Evolutionary conservation across 805 yeast genomes (phyloP), one percentile per base, ranked within the genome.

Genomic region (Yarrowia sp.): DNA sequence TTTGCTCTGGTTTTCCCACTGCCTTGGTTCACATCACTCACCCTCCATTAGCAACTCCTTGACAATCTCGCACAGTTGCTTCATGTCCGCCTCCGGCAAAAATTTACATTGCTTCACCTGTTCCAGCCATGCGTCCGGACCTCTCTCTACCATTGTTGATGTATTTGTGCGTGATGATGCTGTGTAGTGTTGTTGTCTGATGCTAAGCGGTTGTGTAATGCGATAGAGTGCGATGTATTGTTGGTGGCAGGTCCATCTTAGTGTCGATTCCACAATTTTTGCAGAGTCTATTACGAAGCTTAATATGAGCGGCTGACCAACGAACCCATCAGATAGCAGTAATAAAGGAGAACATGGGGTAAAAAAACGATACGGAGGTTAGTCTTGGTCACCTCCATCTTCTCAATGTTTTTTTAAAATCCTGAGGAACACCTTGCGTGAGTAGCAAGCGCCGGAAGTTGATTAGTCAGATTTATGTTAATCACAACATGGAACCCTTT

Each of bases 91-190:
- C 78, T 94, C 99, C 1, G 92, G 88, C 67, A 94, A 81, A 20
- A 96, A 88, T 73, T 90, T 88, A 80, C 98, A 95, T 75, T 92
- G 90, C 76, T 89, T 89, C 75, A 94, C 90, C 72, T 90, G 93
- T 78, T 94, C 98, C 70, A 94, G 85, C 99, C 99, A 95, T 74
- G 87, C 91, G 74, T 95, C 97, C 30, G 98, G 98, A 52, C 97
- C 97, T 44, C 77, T 68, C 52, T 70, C 74, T 49, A 72, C 70
- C 78, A 74, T 73, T 64, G 49, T 63, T 43, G 39, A 67, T 53
- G 60, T 53, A 14, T 38, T 38, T 39, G 60, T 53, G 60, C 34
- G 44, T 38, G 60, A 50, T 49, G 55, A 36, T 38, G 60, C 44
- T 38, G 44, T 53, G 60, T 39, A 38, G 60, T 53, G 60, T 53